A percentile compares a stretch with the other conserved stretches of the same genome.
These are phyloP conservation scores for Metroxylon sagu DNA, from an alignment of 176 grass and related monocot species.

Conservation along the genomic window DNA sequence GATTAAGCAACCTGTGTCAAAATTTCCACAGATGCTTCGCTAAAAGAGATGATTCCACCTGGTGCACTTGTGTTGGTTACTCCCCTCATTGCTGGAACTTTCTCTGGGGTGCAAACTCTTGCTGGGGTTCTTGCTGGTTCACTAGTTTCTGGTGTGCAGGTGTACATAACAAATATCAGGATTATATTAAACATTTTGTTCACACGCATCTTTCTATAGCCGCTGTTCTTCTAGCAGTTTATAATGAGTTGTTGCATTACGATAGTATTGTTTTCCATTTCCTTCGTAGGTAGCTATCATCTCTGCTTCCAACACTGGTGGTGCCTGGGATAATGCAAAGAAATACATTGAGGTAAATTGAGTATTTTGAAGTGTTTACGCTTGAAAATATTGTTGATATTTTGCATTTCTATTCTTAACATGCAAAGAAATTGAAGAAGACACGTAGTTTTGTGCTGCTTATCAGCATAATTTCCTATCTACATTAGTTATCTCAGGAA, in stretches of 20 bases:
- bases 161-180: slow-evolving; percentile 10
- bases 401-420: too few species aligned
- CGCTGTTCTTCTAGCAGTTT: too few species aligned
- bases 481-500: too few species aligned
- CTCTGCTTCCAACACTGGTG: slow-evolving; percentile 83
- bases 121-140: slow-evolving; percentile 72
- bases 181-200: too few species aligned
- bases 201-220: too few species aligned
- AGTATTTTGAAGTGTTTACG: neutral
- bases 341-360: slow-evolving; percentile 73
- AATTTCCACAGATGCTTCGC: slow-evolving; percentile 81
- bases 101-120: slow-evolving; percentile 65
- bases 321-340: slow-evolving; percentile 96
- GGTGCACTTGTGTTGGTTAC: slow-evolving; percentile 64
- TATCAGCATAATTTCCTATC: too few species aligned
- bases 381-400: too few species aligned
- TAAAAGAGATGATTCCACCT: slow-evolving; percentile 65
- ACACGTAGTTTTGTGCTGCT: too few species aligned
- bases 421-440: too few species aligned
- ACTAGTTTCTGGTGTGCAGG: slow-evolving; percentile 80
- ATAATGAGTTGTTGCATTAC: neutral
- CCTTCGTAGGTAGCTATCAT: slow-evolving; percentile 57
- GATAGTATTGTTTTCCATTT: neutral
- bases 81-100: slow-evolving; percentile 54
- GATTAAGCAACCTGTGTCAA: slow-evolving; percentile 82